Evolutionary conservation across 495 filamentous ascomycete species (phyloP), one percentile per base, ranked within the genome.

Genomic region (Ascobolus immersus): DNA sequence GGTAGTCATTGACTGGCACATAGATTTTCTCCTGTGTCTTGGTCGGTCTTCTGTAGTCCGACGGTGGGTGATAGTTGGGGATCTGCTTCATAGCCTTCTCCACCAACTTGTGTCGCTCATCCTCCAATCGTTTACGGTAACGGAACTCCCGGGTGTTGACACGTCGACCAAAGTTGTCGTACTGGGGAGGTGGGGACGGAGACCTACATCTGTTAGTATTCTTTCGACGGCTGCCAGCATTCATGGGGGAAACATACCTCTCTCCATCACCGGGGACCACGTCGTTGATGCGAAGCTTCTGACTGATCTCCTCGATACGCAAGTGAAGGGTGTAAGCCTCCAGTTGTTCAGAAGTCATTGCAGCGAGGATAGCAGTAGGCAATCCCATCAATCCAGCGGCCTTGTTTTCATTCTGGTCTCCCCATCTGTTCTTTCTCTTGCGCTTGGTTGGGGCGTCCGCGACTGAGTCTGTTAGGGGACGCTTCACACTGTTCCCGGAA

Each of bases 341-440:
- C 13, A 45, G 41, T 34, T 53, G 50, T 33, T 53, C 50, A 41
- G 36, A 48, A 25, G 50, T 53, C 50, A 53, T 53, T 19, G 39
- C 38, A 27, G 39, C 44, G 35, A 42, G 40, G 30, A 53, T 50
- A 17, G 50, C 44, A 31, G 50, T 50, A 17, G 50, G 47, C 7
- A 51, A 39, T 17, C 44, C 37, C 40, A 28, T 50, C 43, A 23
- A 39, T 38, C 86, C 86, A 37, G 81, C 86, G 14, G 86, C 84
- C 62, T 93, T 92, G 59, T 99, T 99, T 54, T 93, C 84, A 36
- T 75, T 72, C 36, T 71, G 75, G 47, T 92, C 80, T 36, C 86
- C 86, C 86, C 86, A 99, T 44, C 86, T 76, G 57, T 92, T 94
- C 45, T 79, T 69, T 69, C 91, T 94, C 70, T 90, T 92, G 57